Evolutionary conservation across 2,329 filamentous ascomycete species (phyloP), one percentile per base, ranked within the genome.

Genomic region (Talaromyces sp.): DNA sequence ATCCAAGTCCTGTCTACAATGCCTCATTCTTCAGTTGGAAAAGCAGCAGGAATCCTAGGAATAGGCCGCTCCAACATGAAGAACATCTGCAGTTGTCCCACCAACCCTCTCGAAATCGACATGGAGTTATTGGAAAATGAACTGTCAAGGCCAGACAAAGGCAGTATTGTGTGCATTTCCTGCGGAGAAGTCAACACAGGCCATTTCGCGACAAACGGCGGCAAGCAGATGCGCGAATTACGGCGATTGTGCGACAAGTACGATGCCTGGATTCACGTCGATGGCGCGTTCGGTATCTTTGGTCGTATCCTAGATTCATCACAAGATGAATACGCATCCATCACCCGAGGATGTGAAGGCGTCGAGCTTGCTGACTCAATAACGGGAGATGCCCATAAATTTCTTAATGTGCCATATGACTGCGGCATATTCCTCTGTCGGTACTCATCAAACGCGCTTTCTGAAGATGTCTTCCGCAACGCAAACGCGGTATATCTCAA

Each of bases 401-500:
- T 97, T n/a, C 84, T 98, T 67, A 97, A 97, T 70, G 92, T 97
- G 54, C 93, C 94, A 0, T 97, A 97, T 72, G 94, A 97, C 76
- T 93, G 90, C 72, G 94, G 93, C 51, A 90, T 97, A 77, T 96
- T 97, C 83, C 86, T 96, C 71, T 92, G 89, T 61, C 86, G 88
- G 19, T 86, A 90, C 68, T 79, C 85, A 7, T 61, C 63, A 13
- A 53, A 34, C 10, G 71, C 78, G 2, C 80, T 86, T 13, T 84
- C 89, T 1, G 81, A 83, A 34, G 78, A 84, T 4, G 88, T 93
- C 10, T 96, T 94, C 77, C 84, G 86, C 67, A 97, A 97, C 77
- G 87, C 91, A 36, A 93, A 93, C 74, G 93, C 94, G 2, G 91
- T 89, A 1, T 97, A 97, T 73, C 86, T 97, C 54, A 76, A 77